Evolutionary conservation across 495 filamentous ascomycete species (phyloP).

Genomic region (Aspergillus saccharolyticus): DNA sequence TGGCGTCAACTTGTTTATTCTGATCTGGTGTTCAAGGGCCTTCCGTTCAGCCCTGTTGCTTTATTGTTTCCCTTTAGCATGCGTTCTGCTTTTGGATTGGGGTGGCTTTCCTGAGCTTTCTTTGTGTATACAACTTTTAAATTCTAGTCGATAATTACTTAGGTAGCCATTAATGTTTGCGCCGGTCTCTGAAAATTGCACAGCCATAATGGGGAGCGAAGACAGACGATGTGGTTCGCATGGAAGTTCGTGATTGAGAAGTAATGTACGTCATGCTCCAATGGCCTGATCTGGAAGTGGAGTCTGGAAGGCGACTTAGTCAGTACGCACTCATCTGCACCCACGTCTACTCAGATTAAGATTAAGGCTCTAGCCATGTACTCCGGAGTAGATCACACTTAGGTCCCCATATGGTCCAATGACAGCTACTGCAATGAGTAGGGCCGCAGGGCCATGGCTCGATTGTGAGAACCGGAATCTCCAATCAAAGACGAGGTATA

Average conservation of each 20-base stretch:
- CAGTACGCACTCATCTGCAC: too few species aligned
- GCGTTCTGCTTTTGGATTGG: not conserved
- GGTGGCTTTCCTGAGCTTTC: not conserved
- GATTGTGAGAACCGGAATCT: not conserved
- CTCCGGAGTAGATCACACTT: too few species aligned
- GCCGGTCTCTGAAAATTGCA: not conserved
- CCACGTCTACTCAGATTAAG: too few species aligned
- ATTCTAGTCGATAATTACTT: not conserved
- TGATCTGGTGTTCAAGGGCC: not conserved
- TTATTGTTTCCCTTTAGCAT: not conserved
- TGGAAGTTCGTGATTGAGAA: too few species aligned
- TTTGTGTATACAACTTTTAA: not conserved
- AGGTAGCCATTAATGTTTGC: not conserved
- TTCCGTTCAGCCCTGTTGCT: not conserved
- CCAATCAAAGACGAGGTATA: slow-evolving; percentile 1
- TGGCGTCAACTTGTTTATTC: not conserved
- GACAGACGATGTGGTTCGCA: too few species aligned
- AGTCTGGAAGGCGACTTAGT: too few species aligned
- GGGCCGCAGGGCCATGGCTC: too few species aligned
- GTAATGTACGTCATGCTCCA: not conserved
- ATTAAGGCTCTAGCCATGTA: too few species aligned
- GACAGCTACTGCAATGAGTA: not conserved
- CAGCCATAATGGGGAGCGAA: not conserved
- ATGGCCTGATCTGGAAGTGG: not conserved
- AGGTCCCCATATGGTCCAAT: not conserved